A percentile compares a stretch with the other conserved stretches of the same genome.
phyloP scores from a whole-genome alignment of 2,329 filamentous ascomycete species.

The Ceratocystis diversiconidia region DNA sequence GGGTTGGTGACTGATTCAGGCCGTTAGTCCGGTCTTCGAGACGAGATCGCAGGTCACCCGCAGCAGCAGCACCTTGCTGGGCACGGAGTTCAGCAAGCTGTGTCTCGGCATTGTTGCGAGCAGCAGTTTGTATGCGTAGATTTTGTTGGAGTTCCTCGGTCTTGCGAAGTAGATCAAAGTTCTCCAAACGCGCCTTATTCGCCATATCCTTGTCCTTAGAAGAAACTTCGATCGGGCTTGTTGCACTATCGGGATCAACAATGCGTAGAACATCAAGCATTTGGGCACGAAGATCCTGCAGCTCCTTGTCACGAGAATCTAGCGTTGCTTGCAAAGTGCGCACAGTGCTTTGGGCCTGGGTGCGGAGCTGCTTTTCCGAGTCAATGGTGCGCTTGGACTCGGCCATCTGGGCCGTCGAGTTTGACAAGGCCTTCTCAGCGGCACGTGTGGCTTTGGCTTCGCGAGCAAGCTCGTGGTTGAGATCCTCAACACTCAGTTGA shows the following conservation, averaged over 20 bases:
- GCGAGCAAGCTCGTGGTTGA: constrained; percentile 79
- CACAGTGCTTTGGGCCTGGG: constrained; percentile 72
- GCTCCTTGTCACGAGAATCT: constrained; percentile 66
- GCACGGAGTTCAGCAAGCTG: constrained; percentile 68
- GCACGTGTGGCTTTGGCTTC: constrained; percentile 82
- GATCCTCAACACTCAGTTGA: constrained; percentile 71
- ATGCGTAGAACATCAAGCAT: constrained; percentile 72
- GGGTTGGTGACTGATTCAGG: constrained; percentile 60
- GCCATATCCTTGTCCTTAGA: constrained; percentile 34
- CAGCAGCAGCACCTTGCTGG: constrained; percentile 8
- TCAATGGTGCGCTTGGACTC: constrained; percentile 83
- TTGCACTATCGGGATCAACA: constrained; percentile 61
- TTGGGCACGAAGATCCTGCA: constrained; percentile 65
- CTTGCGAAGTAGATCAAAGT: constrained; percentile 72
- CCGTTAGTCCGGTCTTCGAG: constrained; percentile 78
- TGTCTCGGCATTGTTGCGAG: constrained; percentile 64
- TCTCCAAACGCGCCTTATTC: constrained; percentile 54
- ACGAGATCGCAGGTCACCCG: constrained; percentile 40
- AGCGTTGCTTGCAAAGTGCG: constrained; percentile 66
- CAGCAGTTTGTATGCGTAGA: constrained; percentile 68
- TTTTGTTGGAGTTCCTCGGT: constrained; percentile 82
- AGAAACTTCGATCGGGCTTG: constrained; percentile 43
- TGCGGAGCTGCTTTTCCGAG: constrained; percentile 72
- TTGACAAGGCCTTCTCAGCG: constrained; percentile 77
- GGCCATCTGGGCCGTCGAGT: constrained; percentile 65